Base-by-base conservation (phyloP, 805 yeast species). In the Clavispora fructus region DNA sequence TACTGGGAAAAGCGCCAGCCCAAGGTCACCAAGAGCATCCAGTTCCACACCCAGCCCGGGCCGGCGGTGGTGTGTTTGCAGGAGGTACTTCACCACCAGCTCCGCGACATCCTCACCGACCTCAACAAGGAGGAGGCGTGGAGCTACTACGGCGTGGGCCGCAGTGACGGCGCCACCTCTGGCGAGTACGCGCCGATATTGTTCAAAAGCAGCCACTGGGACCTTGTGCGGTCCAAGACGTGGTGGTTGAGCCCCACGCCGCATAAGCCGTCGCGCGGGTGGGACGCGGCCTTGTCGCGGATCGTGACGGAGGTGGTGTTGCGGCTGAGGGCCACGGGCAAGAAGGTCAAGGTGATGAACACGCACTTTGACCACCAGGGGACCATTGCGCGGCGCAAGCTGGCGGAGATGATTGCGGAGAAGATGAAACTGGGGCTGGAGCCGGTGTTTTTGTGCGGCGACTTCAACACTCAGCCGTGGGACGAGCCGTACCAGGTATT, bases 301-400 rank as follows among this genome's bases (percentile, higher is more conserved):
- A 68, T 69, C 17, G 72, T 68, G 6, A 66, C 73, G 17, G 62
- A 65, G 67, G 70, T 68, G 13, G 57, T 68, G 7, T 53, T 69
- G 41, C 61, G 61, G 46, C 54, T 59, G 30, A 61, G 50, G 46
- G 39, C 50, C 41, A 55, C 56, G 49, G 58, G 59, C 1, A 41
- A 58, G 23, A 50, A 49, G 30, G 48, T 67, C 32, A 69, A 68
- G 46, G 61, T 69, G 28, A 61, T 70, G 55, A 65, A 72, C 45
- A 74, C 71, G 50, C 65, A 79, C 59, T 68, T 69, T 48, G 76
- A 71, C 48, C 76, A 71, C 46, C 50, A 52, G 32, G 76, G 76
- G 4, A 59, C 50, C 13, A 39, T 47, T n/a, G 75, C 75, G 4
- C 54, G 76, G 35, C 52, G 62, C 25, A 53, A 64, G 39, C 64